Base-by-base conservation (phyloP, 306 rosid species). In the Acacia acuminata region DNA sequence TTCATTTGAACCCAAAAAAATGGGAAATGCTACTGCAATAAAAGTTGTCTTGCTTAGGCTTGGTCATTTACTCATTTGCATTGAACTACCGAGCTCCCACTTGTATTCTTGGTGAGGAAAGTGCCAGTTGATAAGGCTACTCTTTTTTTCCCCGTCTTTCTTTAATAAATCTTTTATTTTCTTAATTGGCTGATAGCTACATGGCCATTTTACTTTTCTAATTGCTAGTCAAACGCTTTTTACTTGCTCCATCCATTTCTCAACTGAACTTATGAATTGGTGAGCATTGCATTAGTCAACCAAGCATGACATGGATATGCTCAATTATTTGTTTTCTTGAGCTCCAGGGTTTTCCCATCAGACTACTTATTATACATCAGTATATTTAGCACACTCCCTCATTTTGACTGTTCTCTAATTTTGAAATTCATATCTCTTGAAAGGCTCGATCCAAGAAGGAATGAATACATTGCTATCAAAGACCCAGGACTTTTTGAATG, bases 401-500 rank as follows among this genome's bases (percentile, higher is more conserved):
- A 27, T 75, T 84, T 58, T 47, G 81, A 43, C 22, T 47, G 56
- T 48, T 27, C 43, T 86, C 0, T 48, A 77, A 77, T 40, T 32
- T 61, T 70, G 55, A 53, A 15, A 4, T 60, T 40, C 42, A 1
- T 65, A 79, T 51, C 48, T 74, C 55, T 76, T 67, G 12, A 27
- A 78, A 81, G 99, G 90, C 77, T 87, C 87, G 51, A 87, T 96
- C 81, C 97, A 92, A 84, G 93, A 93, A 81, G 93, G 90, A 79
- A 78, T 93, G 66, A 91, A 87, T 81, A 71, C 65, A 79, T 87
- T 91, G 94, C 83, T 92, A 45, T 74, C 85, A 30, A 93, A 87
- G 92, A 93, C 98, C 83, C 97, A 96, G 64, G 87, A 85, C 58
- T 92, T 96, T 84, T 90, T 92, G 3, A 91, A 81, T 79, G 98